Conservation (phyloP, 2,329 filamentous ascomycete genomes). For the Fusarium buharicum region DNA sequence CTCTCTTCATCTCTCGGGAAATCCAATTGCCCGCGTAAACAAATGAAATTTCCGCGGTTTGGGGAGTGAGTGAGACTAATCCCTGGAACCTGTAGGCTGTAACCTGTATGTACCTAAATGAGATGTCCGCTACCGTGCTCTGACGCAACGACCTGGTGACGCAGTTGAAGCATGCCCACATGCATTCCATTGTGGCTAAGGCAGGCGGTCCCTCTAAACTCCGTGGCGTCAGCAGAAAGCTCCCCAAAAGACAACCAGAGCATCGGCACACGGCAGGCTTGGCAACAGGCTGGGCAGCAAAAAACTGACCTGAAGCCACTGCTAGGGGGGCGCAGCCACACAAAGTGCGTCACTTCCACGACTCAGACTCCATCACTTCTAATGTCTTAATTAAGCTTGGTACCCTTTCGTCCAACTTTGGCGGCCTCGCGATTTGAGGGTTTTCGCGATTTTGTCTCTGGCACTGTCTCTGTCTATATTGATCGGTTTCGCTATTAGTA, state of each 20-base stretch:
- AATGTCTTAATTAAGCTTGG: slow-evolving; percentile 42
- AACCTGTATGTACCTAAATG: background rate
- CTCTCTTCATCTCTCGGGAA: background rate
- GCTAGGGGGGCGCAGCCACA: slow-evolving; percentile 42
- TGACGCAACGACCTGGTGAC: slow-evolving; percentile 36
- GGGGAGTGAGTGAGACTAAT: slow-evolving; percentile 25
- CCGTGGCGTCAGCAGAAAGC: slow-evolving; percentile 1
- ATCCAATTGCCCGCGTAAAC: background rate
- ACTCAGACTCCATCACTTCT: slow-evolving; percentile 18
- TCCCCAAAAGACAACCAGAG: slow-evolving; percentile 27
- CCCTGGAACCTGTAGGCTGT: slow-evolving; percentile 23
- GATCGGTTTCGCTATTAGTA: slow-evolving; percentile 15
- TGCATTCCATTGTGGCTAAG: slow-evolving; percentile 4
- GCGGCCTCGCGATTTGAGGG: slow-evolving; percentile 43
- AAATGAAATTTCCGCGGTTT: background rate
- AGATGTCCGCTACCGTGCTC: slow-evolving; percentile 1
- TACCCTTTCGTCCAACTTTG: slow-evolving; percentile 42
- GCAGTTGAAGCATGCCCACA: slow-evolving; percentile 13
- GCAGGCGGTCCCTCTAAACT: background rate
- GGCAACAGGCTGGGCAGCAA: slow-evolving; percentile 36
- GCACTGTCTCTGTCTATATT: slow-evolving; percentile 6
- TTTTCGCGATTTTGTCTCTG: slow-evolving; percentile 29
- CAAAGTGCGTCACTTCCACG: slow-evolving; percentile 48
- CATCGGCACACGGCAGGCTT: slow-evolving; percentile 28
- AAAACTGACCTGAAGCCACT: slow-evolving; percentile 16